Conservation (phyloP, 345 rosid genomes). For the Cardamine occulta region DNA sequence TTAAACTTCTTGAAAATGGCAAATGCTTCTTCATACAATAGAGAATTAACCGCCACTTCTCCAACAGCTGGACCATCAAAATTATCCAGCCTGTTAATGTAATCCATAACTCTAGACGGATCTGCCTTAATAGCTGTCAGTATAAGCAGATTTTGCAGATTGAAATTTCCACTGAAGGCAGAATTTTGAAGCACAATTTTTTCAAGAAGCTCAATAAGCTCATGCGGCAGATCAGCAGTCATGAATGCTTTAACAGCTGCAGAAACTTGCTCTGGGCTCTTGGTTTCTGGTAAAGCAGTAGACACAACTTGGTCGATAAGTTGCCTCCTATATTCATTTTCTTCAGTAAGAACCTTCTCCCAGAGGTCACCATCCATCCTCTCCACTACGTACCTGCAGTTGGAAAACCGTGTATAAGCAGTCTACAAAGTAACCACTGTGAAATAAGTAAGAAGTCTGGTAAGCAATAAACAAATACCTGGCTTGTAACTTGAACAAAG, state of each 20-base stretch:
- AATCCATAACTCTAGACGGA: conserved; percentile 98
- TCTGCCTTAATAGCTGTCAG: conserved; percentile 97
- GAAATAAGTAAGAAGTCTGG: conserved; percentile 23
- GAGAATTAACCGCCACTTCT: conserved; percentile 96
- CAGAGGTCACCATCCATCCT: conserved; percentile 98
- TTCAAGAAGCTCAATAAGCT: conserved; percentile 89
- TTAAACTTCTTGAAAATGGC: conserved; percentile 87
- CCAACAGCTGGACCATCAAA: conserved; percentile 99
- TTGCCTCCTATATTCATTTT: conserved; percentile 89
- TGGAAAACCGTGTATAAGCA: conserved; percentile 41
- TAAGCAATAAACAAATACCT: conserved; percentile 61
- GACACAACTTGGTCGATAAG: conserved; percentile 98
- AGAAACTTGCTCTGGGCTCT: conserved; percentile 91
- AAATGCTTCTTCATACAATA: conserved; percentile 86
- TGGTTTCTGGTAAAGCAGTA: conserved; percentile 91
- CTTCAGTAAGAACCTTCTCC: conserved; percentile 97
- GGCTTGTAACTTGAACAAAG: conserved; percentile 97
- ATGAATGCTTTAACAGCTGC: conserved; percentile 90
- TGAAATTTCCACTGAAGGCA: conserved; percentile 99
- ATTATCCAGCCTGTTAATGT: conserved; percentile 91
- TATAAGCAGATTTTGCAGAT: conserved; percentile 95
- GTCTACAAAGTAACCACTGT: conserved; percentile 26
- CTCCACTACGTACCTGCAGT: conserved; percentile 92
- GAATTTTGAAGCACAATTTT: conserved; percentile 98
- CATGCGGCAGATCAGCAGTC: conserved; percentile 86